Percentiles rank a stretch among this genome's conserved stretches.
phyloP scores from a whole-genome alignment of 768 basidiomycete species.

The Phaeotremella skinneri region DNA sequence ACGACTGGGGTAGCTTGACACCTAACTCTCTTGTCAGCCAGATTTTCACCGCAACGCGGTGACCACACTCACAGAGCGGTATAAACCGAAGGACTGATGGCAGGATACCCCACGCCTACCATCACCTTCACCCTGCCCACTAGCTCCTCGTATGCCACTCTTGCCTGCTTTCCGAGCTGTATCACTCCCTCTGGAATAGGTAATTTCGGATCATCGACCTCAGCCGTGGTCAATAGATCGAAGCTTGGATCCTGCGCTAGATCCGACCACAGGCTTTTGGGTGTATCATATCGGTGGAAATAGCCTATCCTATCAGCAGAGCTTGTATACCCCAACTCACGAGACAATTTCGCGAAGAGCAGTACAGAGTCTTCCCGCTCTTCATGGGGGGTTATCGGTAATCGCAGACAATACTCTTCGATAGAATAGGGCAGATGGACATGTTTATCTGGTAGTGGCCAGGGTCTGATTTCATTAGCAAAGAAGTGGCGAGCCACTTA shows the following conservation, averaged over 20 bases:
- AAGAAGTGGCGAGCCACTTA: conserved; percentile 19
- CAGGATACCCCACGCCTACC: conserved; percentile 45
- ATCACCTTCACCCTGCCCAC: conserved; percentile 42
- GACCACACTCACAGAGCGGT: conserved; percentile 42
- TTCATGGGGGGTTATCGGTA: conserved; percentile 27
- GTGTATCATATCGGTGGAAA: conserved; percentile 33
- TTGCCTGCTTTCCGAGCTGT: conserved; percentile 27
- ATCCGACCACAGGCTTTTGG: conserved; percentile 32
- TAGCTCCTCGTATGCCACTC: conserved; percentile 34
- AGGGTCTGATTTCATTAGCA: conserved; percentile 26
- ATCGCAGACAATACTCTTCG: conserved; percentile 39
- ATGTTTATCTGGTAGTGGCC: conserved; percentile 43
- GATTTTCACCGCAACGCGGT: not conserved
- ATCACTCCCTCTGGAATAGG: conserved; percentile 43
- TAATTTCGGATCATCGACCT: conserved; percentile 30
- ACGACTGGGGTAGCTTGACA: conserved; percentile 50
- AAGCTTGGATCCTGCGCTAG: conserved; percentile 23
- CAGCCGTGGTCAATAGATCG: conserved; percentile 33
- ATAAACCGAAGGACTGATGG: conserved; percentile 48
- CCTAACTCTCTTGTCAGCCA: conserved; percentile 12
- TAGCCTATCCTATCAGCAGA: conserved; percentile 29
- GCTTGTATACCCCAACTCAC: conserved; percentile 15
- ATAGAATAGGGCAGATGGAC: conserved; percentile 47
- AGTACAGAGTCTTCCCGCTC: conserved; percentile 36
- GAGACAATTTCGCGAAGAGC: conserved; percentile 43